These are phyloP conservation scores for Elongisporangium senticosum DNA, from an alignment of 352 stramenopile species.

Conservation along the genomic window DNA sequence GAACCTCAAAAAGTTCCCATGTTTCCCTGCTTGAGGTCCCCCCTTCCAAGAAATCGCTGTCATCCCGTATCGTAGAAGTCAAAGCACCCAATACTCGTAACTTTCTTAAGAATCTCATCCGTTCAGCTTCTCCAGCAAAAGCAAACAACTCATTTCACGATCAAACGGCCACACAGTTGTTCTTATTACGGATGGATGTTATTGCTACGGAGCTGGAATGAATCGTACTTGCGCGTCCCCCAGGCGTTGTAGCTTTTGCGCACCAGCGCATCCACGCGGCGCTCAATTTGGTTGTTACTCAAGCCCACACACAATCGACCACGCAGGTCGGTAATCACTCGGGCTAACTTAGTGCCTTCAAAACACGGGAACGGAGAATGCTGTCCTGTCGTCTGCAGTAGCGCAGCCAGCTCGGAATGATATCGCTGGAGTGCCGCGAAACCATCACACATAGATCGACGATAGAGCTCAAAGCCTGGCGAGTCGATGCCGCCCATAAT, in stretches of 20 bases:
- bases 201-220: slow-evolving; percentile 87
- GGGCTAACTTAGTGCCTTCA: slow-evolving; percentile 42
- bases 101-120: no score
- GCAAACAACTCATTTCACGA: no score
- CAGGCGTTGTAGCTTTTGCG: slow-evolving; percentile 87
- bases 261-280: slow-evolving; percentile 76
- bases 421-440: slow-evolving; percentile 94
- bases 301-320: slow-evolving; percentile 64
- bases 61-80: no score
- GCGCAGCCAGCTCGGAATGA: slow-evolving; percentile 87
- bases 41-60: no score
- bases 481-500: slow-evolving; percentile 92
- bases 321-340: slow-evolving; percentile 61
- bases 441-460: slow-evolving; percentile 89
- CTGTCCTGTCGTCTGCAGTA: slow-evolving; percentile 94
- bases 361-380: slow-evolving; percentile 96
- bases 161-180: no score
- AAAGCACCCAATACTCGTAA: no score
- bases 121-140: no score
- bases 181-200: slow-evolving; percentile 71
- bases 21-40: slow-evolving; percentile 21
- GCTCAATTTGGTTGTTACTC: slow-evolving; percentile 53
- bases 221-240: slow-evolving; percentile 87
- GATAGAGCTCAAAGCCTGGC: slow-evolving; percentile 86
- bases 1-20: slow-evolving; percentile 57